phyloP scores from a whole-genome alignment of 768 basidiomycete genomes.

The Hygrocybe coccinea region DNA sequence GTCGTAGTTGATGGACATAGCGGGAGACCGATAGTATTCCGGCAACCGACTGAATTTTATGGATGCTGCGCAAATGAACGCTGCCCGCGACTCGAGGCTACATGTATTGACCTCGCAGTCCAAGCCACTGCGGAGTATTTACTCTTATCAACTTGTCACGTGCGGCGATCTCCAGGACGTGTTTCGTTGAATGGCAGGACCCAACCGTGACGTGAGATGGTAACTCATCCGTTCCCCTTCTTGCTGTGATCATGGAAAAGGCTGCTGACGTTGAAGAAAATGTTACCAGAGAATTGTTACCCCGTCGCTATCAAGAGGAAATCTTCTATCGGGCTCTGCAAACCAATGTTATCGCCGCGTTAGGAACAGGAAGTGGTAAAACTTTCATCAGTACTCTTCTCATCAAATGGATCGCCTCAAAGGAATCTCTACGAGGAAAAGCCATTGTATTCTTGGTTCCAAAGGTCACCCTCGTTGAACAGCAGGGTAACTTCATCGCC shows the following conservation, averaged over 20 bases:
- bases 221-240: not conserved
- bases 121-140: no score
- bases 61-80: not conserved
- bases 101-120: no score
- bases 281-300: not conserved
- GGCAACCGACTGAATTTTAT: not conserved
- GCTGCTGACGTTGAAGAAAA: not conserved
- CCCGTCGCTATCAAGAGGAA: conserved; percentile 12
- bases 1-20: conserved; percentile 71
- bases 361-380: conserved; percentile 76
- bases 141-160: no score
- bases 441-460: conserved; percentile 79
- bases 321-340: conserved; percentile 26
- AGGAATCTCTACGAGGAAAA: conserved; percentile 48
- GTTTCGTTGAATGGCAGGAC: no score
- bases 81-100: not conserved
- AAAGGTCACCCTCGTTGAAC: conserved; percentile 78
- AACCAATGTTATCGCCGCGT: conserved; percentile 67
- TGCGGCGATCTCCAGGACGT: no score
- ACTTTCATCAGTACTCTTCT: conserved; percentile 71
- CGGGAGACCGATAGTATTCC: not conserved
- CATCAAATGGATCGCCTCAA: conserved; percentile 67
- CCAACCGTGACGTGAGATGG: not conserved
- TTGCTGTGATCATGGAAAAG: not conserved
- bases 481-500: conserved; percentile 66